Evolutionary conservation across 1,284 basidiomycete species (phyloP).

Genomic region (Sanghuangporus weigelae): DNA sequence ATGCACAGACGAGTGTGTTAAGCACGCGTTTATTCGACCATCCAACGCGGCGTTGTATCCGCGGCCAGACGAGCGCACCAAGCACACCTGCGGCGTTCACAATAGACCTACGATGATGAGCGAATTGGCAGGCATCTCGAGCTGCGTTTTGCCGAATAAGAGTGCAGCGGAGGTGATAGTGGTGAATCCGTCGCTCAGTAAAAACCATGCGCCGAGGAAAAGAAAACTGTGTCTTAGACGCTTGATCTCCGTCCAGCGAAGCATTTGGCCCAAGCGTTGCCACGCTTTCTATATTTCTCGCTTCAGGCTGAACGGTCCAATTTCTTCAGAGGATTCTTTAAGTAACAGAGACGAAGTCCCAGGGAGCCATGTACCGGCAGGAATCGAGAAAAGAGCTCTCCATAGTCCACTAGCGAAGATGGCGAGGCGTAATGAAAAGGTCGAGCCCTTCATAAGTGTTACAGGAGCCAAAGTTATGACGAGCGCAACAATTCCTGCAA

Average conservation of each 20-base stretch:
- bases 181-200: no score
- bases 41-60: slow-evolving; percentile 51
- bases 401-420: slow-evolving; percentile 78
- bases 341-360: no score
- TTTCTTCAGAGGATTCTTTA: no score
- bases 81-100: slow-evolving; percentile 65
- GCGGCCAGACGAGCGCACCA: slow-evolving; percentile 70
- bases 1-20: slow-evolving; percentile 59
- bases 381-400: slow-evolving; percentile 80
- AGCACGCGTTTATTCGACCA: slow-evolving; percentile 70
- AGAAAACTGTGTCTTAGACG: slow-evolving; percentile 76
- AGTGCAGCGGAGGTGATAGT: no score
- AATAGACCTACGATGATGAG: slow-evolving; percentile 66
- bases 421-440: slow-evolving; percentile 68
- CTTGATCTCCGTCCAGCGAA: slow-evolving; percentile 63
- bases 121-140: slow-evolving; percentile 67
- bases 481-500: slow-evolving; percentile 67
- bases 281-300: slow-evolving; percentile 59
- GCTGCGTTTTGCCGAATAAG: slow-evolving; percentile 73
- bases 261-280: slow-evolving; percentile 63
- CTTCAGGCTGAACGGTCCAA: slow-evolving; percentile 42
- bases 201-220: slow-evolving; percentile 90
- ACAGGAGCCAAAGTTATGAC: slow-evolving; percentile 72
- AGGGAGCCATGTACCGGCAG: no score
- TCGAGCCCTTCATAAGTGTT: slow-evolving; percentile 58